Percentiles rank a stretch among this genome's conserved stretches.
Conservation (phyloP, 2,329 filamentous ascomycete species). For the Colletotrichum sp. region DNA sequence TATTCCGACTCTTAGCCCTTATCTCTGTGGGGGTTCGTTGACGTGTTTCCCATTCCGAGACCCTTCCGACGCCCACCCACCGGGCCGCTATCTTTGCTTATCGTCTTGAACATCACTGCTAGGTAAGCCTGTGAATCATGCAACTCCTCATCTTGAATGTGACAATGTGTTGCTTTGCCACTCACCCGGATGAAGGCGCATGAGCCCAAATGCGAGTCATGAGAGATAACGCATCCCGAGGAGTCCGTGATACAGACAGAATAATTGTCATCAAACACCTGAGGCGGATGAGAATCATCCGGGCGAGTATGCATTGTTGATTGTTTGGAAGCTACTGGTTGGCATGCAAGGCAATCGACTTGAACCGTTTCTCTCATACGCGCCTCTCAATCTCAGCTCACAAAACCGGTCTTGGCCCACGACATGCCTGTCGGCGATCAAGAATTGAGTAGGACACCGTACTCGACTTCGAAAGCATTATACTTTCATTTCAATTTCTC, state of each 20-base stretch:
- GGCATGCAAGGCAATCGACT: neutral
- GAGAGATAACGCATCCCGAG: neutral
- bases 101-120: neutral
- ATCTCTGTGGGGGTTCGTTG: constrained; percentile 2
- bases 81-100: neutral
- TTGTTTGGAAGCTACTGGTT: neutral
- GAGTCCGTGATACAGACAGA: neutral
- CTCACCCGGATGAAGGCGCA: neutral
- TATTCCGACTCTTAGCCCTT: neutral
- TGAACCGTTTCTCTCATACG: neutral
- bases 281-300: neutral
- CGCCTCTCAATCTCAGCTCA: fast-evolving
- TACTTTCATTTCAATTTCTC: neutral
- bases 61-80: neutral
- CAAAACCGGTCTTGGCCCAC: neutral
- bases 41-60: neutral
- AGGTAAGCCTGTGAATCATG: neutral
- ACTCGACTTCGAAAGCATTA: neutral
- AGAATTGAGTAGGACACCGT: fast-evolving
- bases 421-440: neutral
- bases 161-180: neutral
- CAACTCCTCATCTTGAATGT: neutral
- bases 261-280: neutral
- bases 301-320: neutral
- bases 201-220: neutral